These are phyloP conservation scores for Poa pratensis DNA, from an alignment of 176 grass and related monocot genomes.

Conservation along the genomic window DNA sequence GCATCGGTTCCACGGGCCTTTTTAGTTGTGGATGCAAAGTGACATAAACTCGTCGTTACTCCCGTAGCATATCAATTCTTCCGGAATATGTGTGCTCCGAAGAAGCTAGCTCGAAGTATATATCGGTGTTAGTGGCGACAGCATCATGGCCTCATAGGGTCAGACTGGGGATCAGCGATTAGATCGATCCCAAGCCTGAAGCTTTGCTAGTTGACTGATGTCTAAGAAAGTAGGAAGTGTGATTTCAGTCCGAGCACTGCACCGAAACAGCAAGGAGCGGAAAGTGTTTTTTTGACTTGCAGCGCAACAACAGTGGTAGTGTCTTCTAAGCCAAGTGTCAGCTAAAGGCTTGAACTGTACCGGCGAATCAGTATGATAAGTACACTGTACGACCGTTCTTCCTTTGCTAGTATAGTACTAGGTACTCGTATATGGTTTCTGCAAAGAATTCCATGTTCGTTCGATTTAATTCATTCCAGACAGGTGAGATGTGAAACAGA, in stretches of 20 bases:
- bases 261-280: not conserved
- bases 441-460: not conserved
- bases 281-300: conserved; percentile 52
- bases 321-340: conserved; percentile 38
- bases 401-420: too few species aligned
- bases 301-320: not conserved
- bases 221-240: not conserved
- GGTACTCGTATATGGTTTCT: not conserved
- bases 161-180: not conserved
- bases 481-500: not conserved
- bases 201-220: conserved; percentile 34
- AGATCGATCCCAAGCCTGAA: conserved; percentile 1
- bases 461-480: not conserved
- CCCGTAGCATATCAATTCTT: not conserved
- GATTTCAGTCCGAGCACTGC: conserved; percentile 27
- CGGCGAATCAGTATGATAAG: not conserved
- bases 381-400: not conserved
- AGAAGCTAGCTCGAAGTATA: not conserved
- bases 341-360: not conserved
- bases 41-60: too few species aligned
- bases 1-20: not conserved
- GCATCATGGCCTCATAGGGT: not conserved
- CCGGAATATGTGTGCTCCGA: not conserved
- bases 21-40: too few species aligned
- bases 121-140: conserved; percentile 27